A percentile compares a stretch with the other conserved stretches of the same genome.
Evolutionary conservation across 371 early-diverging fungal genomes (phyloP).

Genomic region (Haplosporangium sp.): DNA sequence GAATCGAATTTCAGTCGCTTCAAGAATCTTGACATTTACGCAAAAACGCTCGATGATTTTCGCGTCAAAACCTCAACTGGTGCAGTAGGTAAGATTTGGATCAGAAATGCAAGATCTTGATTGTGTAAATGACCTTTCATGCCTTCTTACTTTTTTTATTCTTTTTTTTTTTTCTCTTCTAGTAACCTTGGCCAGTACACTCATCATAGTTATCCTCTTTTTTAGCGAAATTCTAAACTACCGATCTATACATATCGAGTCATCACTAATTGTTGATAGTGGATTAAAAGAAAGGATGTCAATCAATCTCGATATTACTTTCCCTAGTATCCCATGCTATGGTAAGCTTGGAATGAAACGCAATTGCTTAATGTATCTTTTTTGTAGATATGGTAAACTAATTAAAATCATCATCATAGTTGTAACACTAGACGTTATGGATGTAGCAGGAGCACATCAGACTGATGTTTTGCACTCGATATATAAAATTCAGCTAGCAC

Average conservation of each 20-base stretch:
- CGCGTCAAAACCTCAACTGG: slow-evolving; percentile 90
- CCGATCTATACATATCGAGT: slow-evolving; percentile 70
- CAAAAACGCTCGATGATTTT: slow-evolving; percentile 97
- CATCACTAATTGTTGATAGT: slow-evolving; percentile 88
- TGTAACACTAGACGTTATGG: slow-evolving; percentile 94
- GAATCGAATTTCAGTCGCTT: slow-evolving; percentile 54
- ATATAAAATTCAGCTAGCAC: slow-evolving; percentile 83
- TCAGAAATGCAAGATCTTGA: not conserved
- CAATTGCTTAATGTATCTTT: no score
- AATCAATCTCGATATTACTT: slow-evolving; percentile 91
- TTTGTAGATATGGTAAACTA: not conserved
- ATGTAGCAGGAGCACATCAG: slow-evolving; percentile 91
- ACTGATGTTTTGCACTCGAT: slow-evolving; percentile 84
- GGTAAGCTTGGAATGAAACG: slow-evolving; percentile 57
- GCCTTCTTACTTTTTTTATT: no score
- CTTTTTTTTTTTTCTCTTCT: not conserved
- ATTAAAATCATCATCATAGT: slow-evolving; percentile 59
- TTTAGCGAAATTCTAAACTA: slow-evolving; percentile 88
- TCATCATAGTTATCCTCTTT: slow-evolving; percentile 80
- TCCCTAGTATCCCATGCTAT: slow-evolving; percentile 92
- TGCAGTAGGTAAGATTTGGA: slow-evolving; percentile 72
- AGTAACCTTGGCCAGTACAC: slow-evolving; percentile 85
- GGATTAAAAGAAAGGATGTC: slow-evolving; percentile 88
- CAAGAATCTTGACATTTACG: slow-evolving; percentile 91
- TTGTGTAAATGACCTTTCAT: not conserved